Conservation (phyloP, 2,329 filamentous ascomycete genomes). For the Colletotrichum sojae region DNA sequence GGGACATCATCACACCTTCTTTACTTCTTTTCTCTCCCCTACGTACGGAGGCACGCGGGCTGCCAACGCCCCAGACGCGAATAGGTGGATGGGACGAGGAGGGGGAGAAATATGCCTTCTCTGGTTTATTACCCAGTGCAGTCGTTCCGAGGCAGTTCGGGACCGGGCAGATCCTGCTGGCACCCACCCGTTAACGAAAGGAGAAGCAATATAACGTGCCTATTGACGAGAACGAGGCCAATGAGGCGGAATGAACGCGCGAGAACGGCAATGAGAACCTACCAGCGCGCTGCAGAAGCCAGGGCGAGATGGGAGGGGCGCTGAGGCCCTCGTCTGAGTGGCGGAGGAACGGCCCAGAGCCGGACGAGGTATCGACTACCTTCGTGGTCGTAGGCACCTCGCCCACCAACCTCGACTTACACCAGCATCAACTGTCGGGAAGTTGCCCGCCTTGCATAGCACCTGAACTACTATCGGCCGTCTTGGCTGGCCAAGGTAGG, state of each 20-base stretch:
- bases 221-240: slow-evolving; percentile 7
- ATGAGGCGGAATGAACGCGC: slow-evolving; percentile 1
- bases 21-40: too few species aligned
- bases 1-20: too few species aligned
- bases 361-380: slow-evolving; percentile 13
- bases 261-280: slow-evolving; percentile 23
- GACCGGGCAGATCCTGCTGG: slow-evolving; percentile 8
- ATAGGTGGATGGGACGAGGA: too few species aligned
- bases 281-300: background rate
- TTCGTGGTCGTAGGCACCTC: background rate
- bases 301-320: too few species aligned
- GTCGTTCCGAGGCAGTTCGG: background rate
- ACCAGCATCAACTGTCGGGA: too few species aligned
- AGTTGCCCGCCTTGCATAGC: too few species aligned
- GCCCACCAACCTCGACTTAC: too few species aligned
- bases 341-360: slow-evolving; percentile 21
- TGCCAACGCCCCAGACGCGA: too few species aligned
- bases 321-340: slow-evolving; percentile 20
- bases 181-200: slow-evolving; percentile 2
- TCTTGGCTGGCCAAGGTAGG: too few species aligned
- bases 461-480: too few species aligned
- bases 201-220: slow-evolving; percentile 11
- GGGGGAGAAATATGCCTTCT: too few species aligned
- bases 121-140: slow-evolving; percentile 3
- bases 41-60: too few species aligned